These are phyloP conservation scores for Ramularia collo-cygni DNA, from an alignment of 2,329 filamentous ascomycete genomes.

Conservation along the genomic window DNA sequence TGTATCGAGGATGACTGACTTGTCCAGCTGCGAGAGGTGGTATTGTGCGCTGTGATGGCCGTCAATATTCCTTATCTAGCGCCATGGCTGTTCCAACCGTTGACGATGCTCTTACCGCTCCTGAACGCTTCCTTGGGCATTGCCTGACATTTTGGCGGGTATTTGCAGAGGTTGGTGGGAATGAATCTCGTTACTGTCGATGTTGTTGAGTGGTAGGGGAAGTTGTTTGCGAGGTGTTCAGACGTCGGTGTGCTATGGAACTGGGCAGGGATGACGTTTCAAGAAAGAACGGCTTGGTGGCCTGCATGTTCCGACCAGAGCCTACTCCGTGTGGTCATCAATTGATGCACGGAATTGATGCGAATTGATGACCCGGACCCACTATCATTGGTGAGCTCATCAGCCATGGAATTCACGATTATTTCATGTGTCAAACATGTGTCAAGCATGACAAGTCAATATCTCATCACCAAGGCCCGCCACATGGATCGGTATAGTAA, in stretches of 20 bases:
- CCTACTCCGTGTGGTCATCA: too few relatives aligned
- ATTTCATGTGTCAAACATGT: too few relatives aligned
- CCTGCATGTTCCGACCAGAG: too few relatives aligned
- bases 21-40: slow-evolving; percentile 72
- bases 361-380: too few relatives aligned
- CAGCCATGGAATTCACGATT: too few relatives aligned
- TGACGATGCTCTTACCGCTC: slow-evolving; percentile 16
- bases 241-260: too few relatives aligned
- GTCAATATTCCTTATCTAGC: slow-evolving; percentile 11
- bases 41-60: slow-evolving; percentile 33
- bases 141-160: slow-evolving; percentile 16
- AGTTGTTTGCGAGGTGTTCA: slow-evolving; percentile 3
- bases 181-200: too few relatives aligned
- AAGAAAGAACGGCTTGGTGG: neutral
- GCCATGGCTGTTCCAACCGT: slow-evolving; percentile 5
- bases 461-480: too few relatives aligned
- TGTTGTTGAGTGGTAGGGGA: slow-evolving; percentile 1
- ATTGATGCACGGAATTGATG: too few relatives aligned
- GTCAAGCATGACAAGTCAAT: too few relatives aligned
- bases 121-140: slow-evolving; percentile 20
- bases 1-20: slow-evolving; percentile 52
- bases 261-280: slow-evolving; percentile 4
- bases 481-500: too few relatives aligned
- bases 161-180: neutral
- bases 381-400: too few relatives aligned